Evolutionary conservation across 1,139 yeast species (phyloP), one percentile per base, ranked within the genome.

Genomic region (Debaryomycetaceae sp.): DNA sequence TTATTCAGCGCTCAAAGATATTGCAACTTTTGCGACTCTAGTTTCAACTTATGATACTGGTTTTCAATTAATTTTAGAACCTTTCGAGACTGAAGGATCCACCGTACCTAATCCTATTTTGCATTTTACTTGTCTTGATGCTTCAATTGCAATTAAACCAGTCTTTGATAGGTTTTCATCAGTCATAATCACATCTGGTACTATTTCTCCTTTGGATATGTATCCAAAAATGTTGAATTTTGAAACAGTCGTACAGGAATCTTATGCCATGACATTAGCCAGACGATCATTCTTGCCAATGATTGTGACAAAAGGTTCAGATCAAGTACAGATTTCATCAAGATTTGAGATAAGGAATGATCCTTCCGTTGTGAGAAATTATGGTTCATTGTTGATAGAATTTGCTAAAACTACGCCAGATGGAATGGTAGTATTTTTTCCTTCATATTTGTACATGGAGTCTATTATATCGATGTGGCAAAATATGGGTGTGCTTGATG

Each of bases 391-490:
- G 56, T 68, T 93, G 47, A 85, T 93, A 45, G 99, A 93, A 65
- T 93, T 90, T 63, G 81, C 98, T 17, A 93, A 93, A 58, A 86
- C 89, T 40, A 91, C 98, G 0, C 99, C 99, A 0, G 99, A 93
- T 68, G 99, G 99, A 1, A 75, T 93, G 80, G 99, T 93, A 41
- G 98, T 95, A 42, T 93, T 93, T 71, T 93, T 93, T 69, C 99
- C 99, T 0, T 87, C 97, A 0, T 93, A 93, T 71, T 72, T 93
- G 37, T 95, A 93, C 63, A 93, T 93, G 99, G 99, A 93, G 64
- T 87, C 96, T 56, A 93, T 93, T 57, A 93, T 91, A 40, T 87
- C 97, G 2, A 91, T 89, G 87, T 93, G 99, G 99, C 99, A 93
- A 66, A 83, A 83, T 22, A 93, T 93, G 97, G 98, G 99, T 42